Base-by-base conservation (phyloP, 306 rosid genomes). In the Acacia confusa region DNA sequence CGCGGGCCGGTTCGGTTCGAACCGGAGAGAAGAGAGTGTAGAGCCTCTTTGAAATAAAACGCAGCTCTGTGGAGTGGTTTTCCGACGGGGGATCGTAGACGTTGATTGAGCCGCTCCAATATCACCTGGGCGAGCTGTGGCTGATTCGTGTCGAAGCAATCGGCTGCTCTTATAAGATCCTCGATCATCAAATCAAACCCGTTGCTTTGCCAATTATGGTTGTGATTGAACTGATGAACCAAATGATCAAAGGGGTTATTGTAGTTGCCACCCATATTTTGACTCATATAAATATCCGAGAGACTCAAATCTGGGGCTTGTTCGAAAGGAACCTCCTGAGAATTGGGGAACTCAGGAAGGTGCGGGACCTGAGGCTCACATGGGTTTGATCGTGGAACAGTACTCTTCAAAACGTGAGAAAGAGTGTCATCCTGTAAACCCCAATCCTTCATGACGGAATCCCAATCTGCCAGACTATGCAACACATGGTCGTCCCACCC, bases 391-490 rank as follows among this genome's bases (percentile, higher is more conserved):
- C 67, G 74, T 0, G 68, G 50, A 75, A 58, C 69, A 28, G 48
- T 36, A n/a, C 44, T 80, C 74, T 78, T 89, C 47, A 85, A 67
- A 53, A 82, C 72, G 40, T 87, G 78, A 9, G 78, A 6, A 12
- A 38, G 78, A 0, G 92, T 78, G 50, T 94, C 98, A 11, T 94
- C 94, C 64, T 88, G 87, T 5, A 91, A 83, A 10, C 91, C 96
- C 79, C 92, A 74, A 73, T 94, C 98, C 67, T 78, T 90, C 88
- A 91, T 88, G 87, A 94, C 85, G 27, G 94, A 84, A 61, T 94
- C 97, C 98, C 97, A 94, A 22, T 94, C 98, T n/a, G n/a, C n/a
- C 27, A 90, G 77, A 75, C 72, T 84, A 16, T 93, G 94, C 76
- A 90, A 69, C 36, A 38, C 87, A 66, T 91, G 96, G 41, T 94